Evolutionary conservation across 179 eudicot genomes (phyloP).

Genomic region (Spergularia azorica): DNA sequence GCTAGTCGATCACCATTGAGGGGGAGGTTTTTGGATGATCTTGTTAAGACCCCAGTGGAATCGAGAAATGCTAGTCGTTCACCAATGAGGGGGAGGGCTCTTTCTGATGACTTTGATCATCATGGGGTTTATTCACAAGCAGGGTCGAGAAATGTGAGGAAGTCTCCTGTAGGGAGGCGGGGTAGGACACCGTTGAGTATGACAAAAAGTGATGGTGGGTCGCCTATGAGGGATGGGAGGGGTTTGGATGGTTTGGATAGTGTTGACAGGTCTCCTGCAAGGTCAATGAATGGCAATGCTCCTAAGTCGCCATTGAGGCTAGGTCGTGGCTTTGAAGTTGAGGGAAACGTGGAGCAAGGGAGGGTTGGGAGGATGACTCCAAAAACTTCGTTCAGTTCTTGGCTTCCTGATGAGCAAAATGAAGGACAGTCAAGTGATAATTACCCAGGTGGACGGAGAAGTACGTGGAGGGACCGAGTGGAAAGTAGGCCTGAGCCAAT

Average conservation of each 20-base stretch:
- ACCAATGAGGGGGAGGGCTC: constrained; percentile 26
- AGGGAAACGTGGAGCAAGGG: constrained; percentile 8
- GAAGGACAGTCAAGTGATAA: constrained; percentile 14
- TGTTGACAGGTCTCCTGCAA: constrained; percentile 21
- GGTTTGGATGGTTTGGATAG: constrained; percentile 24
- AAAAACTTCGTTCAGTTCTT: constrained; percentile 32
- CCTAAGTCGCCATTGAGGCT: constrained; percentile 15
- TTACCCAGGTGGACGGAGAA: constrained; percentile 13
- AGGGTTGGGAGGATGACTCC: constrained; percentile 11
- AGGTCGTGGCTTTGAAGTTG: constrained; percentile 8
- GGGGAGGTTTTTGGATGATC: constrained; percentile 34
- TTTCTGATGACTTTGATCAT: constrained; percentile 13
- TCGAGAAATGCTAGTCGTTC: constrained; percentile 27
- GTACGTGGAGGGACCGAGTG: constrained; percentile 24
- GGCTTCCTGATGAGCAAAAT: constrained; percentile 27
- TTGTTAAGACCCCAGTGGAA: constrained; percentile 7
- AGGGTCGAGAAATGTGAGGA: constrained; percentile 26
- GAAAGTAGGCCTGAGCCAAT: constrained; percentile 28
- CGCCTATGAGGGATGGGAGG: constrained; percentile 27
- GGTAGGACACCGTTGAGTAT: constrained; percentile 34
- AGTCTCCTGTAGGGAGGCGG: constrained; percentile 26
- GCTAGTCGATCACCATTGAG: constrained; percentile 28
- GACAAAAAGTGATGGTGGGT: constrained; percentile 30
- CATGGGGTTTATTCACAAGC: constrained; percentile 25
- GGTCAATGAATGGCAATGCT: constrained; percentile 20